A percentile compares a stretch with the other conserved stretches of the same genome.
Conservation (phyloP, 148 eudicot species). For the Suaeda aralocaspica region DNA sequence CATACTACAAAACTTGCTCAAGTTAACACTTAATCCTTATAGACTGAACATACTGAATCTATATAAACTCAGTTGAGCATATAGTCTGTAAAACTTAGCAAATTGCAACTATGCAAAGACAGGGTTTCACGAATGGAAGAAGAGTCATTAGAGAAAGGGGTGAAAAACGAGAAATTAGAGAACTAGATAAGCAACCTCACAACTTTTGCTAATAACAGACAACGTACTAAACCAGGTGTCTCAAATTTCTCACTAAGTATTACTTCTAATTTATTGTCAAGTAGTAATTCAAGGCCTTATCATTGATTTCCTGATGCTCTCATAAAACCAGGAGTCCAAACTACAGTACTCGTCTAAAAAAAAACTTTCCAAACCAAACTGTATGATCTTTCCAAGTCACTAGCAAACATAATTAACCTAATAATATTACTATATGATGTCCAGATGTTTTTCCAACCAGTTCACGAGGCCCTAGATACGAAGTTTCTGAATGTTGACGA, state of each 20-base stretch:
- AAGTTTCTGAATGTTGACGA: slow-evolving; percentile 39
- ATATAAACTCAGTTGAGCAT: not conserved
- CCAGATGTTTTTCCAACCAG: slow-evolving; percentile 57
- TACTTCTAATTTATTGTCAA: not conserved
- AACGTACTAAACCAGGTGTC: not conserved
- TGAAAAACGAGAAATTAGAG: not conserved
- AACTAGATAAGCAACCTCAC: not conserved
- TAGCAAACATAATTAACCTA: not conserved
- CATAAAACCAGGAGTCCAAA: not conserved
- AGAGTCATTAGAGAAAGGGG: not conserved
- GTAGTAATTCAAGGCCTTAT: not conserved
- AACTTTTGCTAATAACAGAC: not conserved
- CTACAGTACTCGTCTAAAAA: not conserved
- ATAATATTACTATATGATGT: slow-evolving; percentile 8
- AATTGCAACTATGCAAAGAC: not conserved
- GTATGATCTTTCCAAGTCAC: not conserved
- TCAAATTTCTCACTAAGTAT: not conserved
- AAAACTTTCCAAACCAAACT: no score
- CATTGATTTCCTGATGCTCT: no score
- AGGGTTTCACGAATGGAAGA: not conserved
- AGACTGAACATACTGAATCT: not conserved
- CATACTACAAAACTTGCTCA: not conserved
- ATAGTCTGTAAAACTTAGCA: not conserved
- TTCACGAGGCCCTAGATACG: slow-evolving; percentile 58
- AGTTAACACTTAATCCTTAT: not conserved